Percentiles rank a stretch among this genome's conserved stretches.
Evolutionary conservation across 2,329 filamentous ascomycete genomes (phyloP).

Genomic region (Monosporascus sp.): DNA sequence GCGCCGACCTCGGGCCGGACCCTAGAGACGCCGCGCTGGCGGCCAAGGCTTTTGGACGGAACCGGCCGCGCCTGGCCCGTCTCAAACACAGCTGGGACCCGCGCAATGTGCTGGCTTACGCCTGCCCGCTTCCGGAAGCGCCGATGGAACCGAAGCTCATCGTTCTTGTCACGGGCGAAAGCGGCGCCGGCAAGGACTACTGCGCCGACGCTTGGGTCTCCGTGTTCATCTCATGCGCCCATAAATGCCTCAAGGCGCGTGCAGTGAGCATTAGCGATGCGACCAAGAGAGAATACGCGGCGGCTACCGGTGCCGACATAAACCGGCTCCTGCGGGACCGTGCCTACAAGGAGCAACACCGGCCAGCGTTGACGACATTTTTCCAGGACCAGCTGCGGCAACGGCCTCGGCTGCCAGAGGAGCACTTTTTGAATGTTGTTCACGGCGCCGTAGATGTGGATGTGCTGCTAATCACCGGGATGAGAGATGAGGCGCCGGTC

Average conservation of each 20-base stretch:
- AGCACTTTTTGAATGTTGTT: slow-evolving; percentile 47
- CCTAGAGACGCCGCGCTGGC: slow-evolving; percentile 50
- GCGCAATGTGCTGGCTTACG: slow-evolving; percentile 44
- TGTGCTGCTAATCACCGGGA: slow-evolving; percentile 56
- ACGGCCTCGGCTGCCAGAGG: slow-evolving; percentile 41
- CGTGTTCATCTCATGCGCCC: slow-evolving; percentile 23
- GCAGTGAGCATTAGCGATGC: slow-evolving; percentile 51
- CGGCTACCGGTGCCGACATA: slow-evolving; percentile 40
- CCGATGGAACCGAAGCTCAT: slow-evolving; percentile 40
- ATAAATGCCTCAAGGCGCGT: slow-evolving; percentile 30
- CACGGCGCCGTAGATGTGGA: slow-evolving; percentile 35
- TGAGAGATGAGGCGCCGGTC: slow-evolving; percentile 57
- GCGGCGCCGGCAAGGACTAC: slow-evolving; percentile 55
- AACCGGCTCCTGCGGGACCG: slow-evolving; percentile 46
- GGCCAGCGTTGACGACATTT: slow-evolving; percentile 45
- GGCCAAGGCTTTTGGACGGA: slow-evolving; percentile 51
- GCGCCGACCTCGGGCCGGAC: slow-evolving; percentile 59
- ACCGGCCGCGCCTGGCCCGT: slow-evolving; percentile 40
- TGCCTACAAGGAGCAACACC: slow-evolving; percentile 57
- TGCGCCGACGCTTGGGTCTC: slow-evolving; percentile 49
- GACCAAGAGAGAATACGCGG: slow-evolving; percentile 53
- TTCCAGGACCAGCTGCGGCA: slow-evolving; percentile 40
- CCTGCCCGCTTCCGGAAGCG: slow-evolving; percentile 43
- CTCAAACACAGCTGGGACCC: slow-evolving; percentile 49
- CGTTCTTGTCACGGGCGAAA: slow-evolving; percentile 52